phyloP scores from a whole-genome alignment of 148 eudicot species.

The Fagopyrum esculentum region DNA sequence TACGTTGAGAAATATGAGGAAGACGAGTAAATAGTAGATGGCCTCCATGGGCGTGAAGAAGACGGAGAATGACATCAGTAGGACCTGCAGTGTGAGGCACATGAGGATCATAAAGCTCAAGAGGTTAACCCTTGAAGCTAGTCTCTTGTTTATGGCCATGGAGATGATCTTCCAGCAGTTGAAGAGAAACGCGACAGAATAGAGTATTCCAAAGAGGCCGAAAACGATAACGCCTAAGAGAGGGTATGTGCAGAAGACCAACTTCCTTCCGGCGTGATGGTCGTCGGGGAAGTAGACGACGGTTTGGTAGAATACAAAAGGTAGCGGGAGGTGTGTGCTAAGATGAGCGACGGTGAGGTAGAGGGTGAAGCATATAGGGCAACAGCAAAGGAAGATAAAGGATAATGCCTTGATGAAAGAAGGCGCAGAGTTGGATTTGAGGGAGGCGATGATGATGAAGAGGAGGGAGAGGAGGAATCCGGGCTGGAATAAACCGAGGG shows the following conservation, averaged over 20 bases:
- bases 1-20: conserved; percentile 27
- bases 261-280: conserved; percentile 8
- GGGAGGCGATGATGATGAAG: conserved; percentile 46
- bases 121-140: conserved; percentile 32
- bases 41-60: conserved; percentile 38
- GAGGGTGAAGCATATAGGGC: conserved; percentile 26
- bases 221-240: conserved; percentile 32
- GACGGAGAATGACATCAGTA: conserved; percentile 26
- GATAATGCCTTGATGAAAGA: conserved; percentile 20
- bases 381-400: conserved; percentile 27
- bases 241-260: conserved; percentile 49
- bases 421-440: not conserved
- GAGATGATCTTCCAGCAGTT: conserved; percentile 52
- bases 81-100: conserved; percentile 35
- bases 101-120: conserved; percentile 29
- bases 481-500: conserved; percentile 65
- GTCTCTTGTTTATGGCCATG: conserved; percentile 52
- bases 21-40: conserved; percentile 21
- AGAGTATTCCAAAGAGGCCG: conserved; percentile 29
- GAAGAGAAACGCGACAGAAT: conserved; percentile 30
- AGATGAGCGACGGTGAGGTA: conserved; percentile 19
- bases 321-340: conserved; percentile 20
- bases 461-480: conserved; percentile 52
- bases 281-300: conserved; percentile 20
- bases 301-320: conserved; percentile 24